Conservation (phyloP, 164 flowering plant genomes). For the Santalum album region DNA sequence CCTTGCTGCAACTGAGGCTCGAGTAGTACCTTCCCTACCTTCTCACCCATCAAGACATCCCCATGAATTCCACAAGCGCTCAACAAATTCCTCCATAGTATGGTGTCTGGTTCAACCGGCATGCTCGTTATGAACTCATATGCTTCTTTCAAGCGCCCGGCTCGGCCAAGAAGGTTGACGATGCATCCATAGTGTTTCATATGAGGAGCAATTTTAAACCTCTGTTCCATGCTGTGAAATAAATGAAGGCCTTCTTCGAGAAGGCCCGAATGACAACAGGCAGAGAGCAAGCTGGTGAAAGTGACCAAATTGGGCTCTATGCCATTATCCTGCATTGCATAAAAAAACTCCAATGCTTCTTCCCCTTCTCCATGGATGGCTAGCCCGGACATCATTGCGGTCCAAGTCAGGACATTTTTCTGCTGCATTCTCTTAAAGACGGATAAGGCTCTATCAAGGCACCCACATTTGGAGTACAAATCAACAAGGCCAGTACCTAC, state of each 20-base stretch:
- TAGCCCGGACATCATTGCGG: conserved; percentile 43
- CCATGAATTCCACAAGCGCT: conserved; percentile 41
- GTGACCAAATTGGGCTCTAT: conserved; percentile 43
- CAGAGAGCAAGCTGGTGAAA: conserved; percentile 44
- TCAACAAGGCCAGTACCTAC: conserved; percentile 49
- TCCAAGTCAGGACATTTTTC: conserved; percentile 47
- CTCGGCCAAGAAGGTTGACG: conserved; percentile 59
- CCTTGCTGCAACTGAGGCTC: conserved; percentile 9
- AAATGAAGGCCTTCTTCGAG: conserved; percentile 46
- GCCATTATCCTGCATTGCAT: conserved; percentile 26
- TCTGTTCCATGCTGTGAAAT: conserved; percentile 31
- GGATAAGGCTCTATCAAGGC: conserved; percentile 23
- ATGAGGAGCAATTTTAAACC: conserved; percentile 27
- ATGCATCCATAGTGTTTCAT: conserved; percentile 60
- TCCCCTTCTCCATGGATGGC: conserved; percentile 53
- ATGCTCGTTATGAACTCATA: conserved; percentile 29
- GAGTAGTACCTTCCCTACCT: conserved; percentile 40
- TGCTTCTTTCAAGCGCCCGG: conserved; percentile 41
- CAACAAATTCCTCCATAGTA: conserved; percentile 44
- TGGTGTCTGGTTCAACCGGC: conserved; percentile 26
- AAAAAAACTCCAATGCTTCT: conserved; percentile 36
- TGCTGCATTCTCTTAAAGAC: conserved; percentile 33
- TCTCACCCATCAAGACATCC: conserved; percentile 40
- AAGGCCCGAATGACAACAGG: conserved; percentile 57
- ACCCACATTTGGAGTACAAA: conserved; percentile 69